Evolutionary conservation across 140 eudicot species (phyloP).

Genomic region (Cichorium intybus): DNA sequence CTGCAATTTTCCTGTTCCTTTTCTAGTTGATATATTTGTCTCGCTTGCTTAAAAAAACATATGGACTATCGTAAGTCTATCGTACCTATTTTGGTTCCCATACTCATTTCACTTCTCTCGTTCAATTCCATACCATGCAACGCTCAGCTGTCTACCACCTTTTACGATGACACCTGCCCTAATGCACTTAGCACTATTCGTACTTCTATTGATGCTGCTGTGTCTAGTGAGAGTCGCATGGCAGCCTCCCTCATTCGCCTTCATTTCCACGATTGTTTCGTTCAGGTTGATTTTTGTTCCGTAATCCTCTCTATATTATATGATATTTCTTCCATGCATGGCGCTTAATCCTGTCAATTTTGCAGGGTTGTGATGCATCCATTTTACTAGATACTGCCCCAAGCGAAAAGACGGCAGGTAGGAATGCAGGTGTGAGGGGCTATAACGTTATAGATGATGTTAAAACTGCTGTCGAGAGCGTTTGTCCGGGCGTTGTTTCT

Average conservation of each 20-base stretch:
- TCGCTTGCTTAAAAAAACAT: background rate
- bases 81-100: conserved; percentile 12
- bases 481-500: conserved; percentile 40
- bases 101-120: conserved; percentile 17
- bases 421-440: conserved; percentile 41
- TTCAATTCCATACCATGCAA: conserved; percentile 32
- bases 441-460: conserved; percentile 34
- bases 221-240: conserved; percentile 28
- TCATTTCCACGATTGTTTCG: conserved; percentile 49
- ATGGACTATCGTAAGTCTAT: conserved; percentile 16
- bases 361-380: conserved; percentile 64
- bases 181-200: conserved; percentile 28
- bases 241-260: conserved; percentile 46
- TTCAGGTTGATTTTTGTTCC: conserved; percentile 22
- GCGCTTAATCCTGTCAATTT: background rate
- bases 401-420: conserved; percentile 39
- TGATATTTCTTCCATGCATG: background rate
- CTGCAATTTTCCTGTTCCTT: background rate
- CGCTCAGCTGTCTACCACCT: conserved; percentile 37
- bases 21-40: too few species aligned
- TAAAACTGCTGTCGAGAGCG: conserved; percentile 29
- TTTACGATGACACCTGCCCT: conserved; percentile 42
- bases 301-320: background rate
- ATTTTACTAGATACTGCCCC: conserved; percentile 36
- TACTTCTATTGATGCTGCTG: conserved; percentile 21